A percentile compares a stretch with the other conserved stretches of the same genome.
phyloP scores from a whole-genome alignment of 805 yeast genomes.

The Cyberlindnera xylosilytica region DNA sequence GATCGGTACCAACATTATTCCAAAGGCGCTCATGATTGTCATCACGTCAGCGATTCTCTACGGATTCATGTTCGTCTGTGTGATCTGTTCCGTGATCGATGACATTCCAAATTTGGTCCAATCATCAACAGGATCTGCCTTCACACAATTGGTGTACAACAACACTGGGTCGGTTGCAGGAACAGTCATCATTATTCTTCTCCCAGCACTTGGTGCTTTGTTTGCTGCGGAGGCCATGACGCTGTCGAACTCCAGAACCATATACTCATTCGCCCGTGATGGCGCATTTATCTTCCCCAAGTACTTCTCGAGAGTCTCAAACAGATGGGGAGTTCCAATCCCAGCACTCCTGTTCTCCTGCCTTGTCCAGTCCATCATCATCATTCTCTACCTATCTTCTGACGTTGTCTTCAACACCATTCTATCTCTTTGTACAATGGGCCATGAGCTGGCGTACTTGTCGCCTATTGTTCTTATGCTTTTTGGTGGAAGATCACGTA shows the following conservation, averaged over 20 bases:
- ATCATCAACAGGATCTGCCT: constrained; percentile 26
- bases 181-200: constrained; percentile 23
- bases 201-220: constrained; percentile 24
- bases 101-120: constrained; percentile 17
- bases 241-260: constrained; percentile 31
- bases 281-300: constrained; percentile 33
- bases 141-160: constrained; percentile 23
- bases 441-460: constrained; percentile 30
- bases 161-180: constrained; percentile 29
- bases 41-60: constrained; percentile 28
- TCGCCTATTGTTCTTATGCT: constrained; percentile 29
- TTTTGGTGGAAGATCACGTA: constrained; percentile 22
- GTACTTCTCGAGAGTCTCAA: constrained; percentile 27
- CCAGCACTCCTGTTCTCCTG: constrained; percentile 28
- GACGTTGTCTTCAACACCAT: constrained; percentile 33
- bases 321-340: constrained; percentile 28
- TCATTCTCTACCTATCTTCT: constrained; percentile 29
- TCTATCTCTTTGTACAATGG: constrained; percentile 30
- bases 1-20: constrained; percentile 26
- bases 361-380: constrained; percentile 27
- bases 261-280: constrained; percentile 34
- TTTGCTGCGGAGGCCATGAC: constrained; percentile 30
- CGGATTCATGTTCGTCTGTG: constrained; percentile 32
- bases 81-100: constrained; percentile 28
- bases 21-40: constrained; percentile 33